Evolutionary conservation across 2,329 filamentous ascomycete genomes (phyloP), one percentile per base, ranked within the genome.

Genomic region (Stachybotrys chlorohalonatus): DNA sequence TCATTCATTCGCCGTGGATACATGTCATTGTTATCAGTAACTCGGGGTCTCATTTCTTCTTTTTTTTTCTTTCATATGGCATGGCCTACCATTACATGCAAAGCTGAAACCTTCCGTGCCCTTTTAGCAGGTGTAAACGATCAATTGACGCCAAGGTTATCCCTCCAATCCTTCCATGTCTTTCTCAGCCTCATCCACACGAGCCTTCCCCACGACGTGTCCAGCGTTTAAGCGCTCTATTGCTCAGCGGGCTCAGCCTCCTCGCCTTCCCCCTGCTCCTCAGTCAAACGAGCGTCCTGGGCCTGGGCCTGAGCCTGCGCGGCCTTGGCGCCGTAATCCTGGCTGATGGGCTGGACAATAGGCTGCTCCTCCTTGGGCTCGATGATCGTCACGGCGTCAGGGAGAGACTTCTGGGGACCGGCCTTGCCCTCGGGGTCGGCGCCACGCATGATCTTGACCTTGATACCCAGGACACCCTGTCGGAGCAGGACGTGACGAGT

Each of bases 401-500:
- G 94, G 64, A 99, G 90, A 66, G 91, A 86, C 86, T 97, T 96
- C 80, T 92, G 90, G 69, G 93, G 92, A 67, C 94, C 91, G 70
- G 90, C 86, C 87, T 99, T 99, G 86, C 94, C 94, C 81, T 97
- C 91, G 75, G 94, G 94, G 83, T 99, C 94, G 68, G 90, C 94
- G 74, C 94, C 94, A 76, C 95, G 92, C 94, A 99, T 99, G 82
- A 99, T 99, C 92, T 99, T 99, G 79, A 99, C 94, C 87, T 99
- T 99, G 83, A 99, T 99, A 82, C 94, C 94, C 65, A 99, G 84
- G 65, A 99, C 94, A 89, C 94, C 94, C 84, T 99, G 94, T 81
- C 95, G 90, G 78, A 99, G 92, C 66, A 99, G 91, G 70, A 99
- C 94, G 90, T 99, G 94, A 70, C 94, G 94, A 72, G 94, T 97